Evolutionary conservation across 306 rosid genomes (phyloP).

Genomic region (Cucurbita ficifolia): DNA sequence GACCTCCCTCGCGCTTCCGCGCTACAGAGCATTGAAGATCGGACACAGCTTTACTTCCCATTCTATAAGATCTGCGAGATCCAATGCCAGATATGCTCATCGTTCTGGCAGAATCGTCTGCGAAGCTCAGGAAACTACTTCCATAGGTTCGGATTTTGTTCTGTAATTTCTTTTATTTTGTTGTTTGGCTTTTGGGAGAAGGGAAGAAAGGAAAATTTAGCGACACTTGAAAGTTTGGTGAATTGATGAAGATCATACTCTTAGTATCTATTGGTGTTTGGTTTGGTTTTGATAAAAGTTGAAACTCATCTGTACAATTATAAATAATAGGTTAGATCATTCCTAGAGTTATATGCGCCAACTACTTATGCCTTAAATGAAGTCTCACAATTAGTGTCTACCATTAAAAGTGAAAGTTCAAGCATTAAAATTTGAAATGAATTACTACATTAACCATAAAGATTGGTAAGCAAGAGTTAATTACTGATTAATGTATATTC

Average conservation of each 20-base stretch:
- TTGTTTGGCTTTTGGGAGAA: neutral
- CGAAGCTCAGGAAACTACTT: constrained; percentile 64
- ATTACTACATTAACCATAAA: neutral
- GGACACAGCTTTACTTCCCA: constrained; percentile 10
- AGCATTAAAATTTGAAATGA: neutral
- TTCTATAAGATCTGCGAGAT: constrained; percentile 13
- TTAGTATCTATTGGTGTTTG: neutral
- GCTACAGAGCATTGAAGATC: constrained; percentile 44
- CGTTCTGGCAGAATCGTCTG: constrained; percentile 35
- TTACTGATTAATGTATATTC: too few species aligned
- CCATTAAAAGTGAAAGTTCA: neutral
- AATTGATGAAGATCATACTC: neutral
- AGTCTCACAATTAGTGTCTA: too few species aligned
- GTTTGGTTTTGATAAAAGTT: neutral
- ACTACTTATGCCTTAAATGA: neutral
- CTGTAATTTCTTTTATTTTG: neutral
- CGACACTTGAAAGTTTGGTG: neutral
- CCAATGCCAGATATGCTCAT: constrained; percentile 14
- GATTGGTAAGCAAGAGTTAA: neutral
- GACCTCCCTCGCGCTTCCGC: constrained; percentile 18
- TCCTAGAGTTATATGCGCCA: neutral
- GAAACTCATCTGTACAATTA: neutral
- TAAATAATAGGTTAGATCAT: neutral
- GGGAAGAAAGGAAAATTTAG: neutral
- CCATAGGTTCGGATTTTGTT: constrained; percentile 32